Evolutionary conservation across 495 filamentous ascomycete genomes (phyloP).

Genomic region (Penicillium herquei): DNA sequence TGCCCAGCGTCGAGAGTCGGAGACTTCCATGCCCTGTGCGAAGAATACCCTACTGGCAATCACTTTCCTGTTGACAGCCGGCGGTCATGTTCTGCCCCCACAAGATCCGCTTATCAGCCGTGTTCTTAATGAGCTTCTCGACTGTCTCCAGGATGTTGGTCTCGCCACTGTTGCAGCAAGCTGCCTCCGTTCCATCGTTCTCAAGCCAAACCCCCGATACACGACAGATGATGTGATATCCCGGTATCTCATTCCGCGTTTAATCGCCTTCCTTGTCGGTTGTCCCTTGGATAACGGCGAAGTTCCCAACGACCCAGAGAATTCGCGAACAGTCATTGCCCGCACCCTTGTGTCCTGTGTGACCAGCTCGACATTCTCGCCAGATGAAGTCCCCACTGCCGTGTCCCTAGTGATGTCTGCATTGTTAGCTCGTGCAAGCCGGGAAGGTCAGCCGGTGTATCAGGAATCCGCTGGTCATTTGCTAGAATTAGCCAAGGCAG

Average conservation of each 20-base stretch:
- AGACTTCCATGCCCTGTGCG: slow-evolving; percentile 80
- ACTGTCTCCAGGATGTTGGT: slow-evolving; percentile 78
- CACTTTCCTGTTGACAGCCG: slow-evolving; percentile 84
- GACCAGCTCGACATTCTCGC: slow-evolving; percentile 44
- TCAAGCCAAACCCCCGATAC: slow-evolving; percentile 62
- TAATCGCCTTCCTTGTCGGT: slow-evolving; percentile 71
- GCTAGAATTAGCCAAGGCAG: slow-evolving; percentile 74
- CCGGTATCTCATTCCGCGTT: slow-evolving; percentile 69
- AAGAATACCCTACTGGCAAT: slow-evolving; percentile 88
- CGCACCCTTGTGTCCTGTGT: slow-evolving; percentile 74
- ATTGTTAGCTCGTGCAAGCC: slow-evolving; percentile 68
- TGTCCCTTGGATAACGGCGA: slow-evolving; percentile 53
- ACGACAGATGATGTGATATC: slow-evolving; percentile 70
- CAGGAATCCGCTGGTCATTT: slow-evolving; percentile 71
- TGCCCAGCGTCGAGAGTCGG: slow-evolving; percentile 78
- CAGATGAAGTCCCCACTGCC: slow-evolving; percentile 54
- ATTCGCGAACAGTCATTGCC: slow-evolving; percentile 62
- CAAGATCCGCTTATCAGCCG: slow-evolving; percentile 66
- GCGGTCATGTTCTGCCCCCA: slow-evolving; percentile 66
- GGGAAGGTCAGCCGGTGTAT: slow-evolving; percentile 48
- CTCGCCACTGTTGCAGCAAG: slow-evolving; percentile 82
- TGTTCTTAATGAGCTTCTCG: slow-evolving; percentile 73
- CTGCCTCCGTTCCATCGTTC: slow-evolving; percentile 79
- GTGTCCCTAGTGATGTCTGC: slow-evolving; percentile 75
- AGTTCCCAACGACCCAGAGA: slow-evolving; percentile 67